Conservation (phyloP, 495 filamentous ascomycete species). For the Tuber melanosporum region DNA sequence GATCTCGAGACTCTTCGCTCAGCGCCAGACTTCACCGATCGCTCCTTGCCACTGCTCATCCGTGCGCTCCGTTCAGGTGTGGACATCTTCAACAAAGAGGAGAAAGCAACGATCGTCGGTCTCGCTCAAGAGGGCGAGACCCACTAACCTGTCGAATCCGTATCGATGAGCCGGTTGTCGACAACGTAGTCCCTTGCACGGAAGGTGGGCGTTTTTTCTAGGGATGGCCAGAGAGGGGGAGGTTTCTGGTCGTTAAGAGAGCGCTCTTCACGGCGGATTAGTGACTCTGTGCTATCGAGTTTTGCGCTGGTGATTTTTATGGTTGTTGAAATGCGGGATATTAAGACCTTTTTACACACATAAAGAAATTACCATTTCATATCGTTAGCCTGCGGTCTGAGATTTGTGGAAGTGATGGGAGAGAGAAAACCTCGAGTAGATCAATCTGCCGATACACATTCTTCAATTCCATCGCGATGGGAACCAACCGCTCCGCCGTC, state of each 20-base stretch:
- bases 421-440: constrained; percentile 34
- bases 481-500: constrained; percentile 35
- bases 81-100: constrained; percentile 35
- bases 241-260: constrained; percentile 38
- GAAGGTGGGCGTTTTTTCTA: constrained; percentile 33
- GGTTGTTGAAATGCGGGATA: constrained; percentile 34
- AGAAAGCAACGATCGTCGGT: constrained; percentile 33
- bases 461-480: constrained; percentile 38
- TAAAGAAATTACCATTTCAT: constrained; percentile 5
- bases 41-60: constrained; percentile 57
- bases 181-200: constrained; percentile 35
- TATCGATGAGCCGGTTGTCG: constrained; percentile 3
- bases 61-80: constrained; percentile 59
- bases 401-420: neutral
- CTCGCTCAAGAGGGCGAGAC: neutral
- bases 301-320: constrained; percentile 39
- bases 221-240: constrained; percentile 36
- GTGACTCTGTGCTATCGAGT: constrained; percentile 38
- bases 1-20: constrained; percentile 61
- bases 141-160: neutral
- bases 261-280: constrained; percentile 37
- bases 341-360: constrained; percentile 14
- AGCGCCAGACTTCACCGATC: constrained; percentile 61
- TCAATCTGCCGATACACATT: constrained; percentile 41
- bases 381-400: neutral